Base-by-base conservation (phyloP, 1,139 yeast genomes). In the Eremothecium sinecaudum region DNA sequence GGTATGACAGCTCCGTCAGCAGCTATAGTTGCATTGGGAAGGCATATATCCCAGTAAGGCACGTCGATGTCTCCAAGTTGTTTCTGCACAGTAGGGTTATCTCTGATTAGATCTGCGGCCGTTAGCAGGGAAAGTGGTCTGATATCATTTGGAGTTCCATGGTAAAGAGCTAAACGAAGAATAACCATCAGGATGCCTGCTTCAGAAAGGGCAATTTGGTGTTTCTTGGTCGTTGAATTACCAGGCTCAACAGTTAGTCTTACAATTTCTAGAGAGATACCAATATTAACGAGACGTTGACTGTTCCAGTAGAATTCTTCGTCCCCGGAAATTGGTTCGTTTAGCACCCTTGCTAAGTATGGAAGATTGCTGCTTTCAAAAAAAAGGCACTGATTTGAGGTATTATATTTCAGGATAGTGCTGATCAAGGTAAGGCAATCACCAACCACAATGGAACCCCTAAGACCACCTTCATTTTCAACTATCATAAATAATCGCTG, bases 361-460 rank as follows among this genome's bases (percentile, higher is more conserved):
- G 79, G 75, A 4, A 83, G 64, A 44, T 93, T 77, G 31, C 79
- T 82, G 1, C 95, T 80, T 53, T 90, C 97, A 30, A 90, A 59
- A 50, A 92, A 92, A 43, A 78, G 70, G 41, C 79, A 81, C 57
- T 92, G 99, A 56, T 92, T 92, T 6, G 94, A 79, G 2, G 92
- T 81, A 56, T 90, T 92, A 57, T 79, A 86, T 43, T 73, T 73
- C 34, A 92, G 62, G 33, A 92, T 66, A 46, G 80, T 80, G 17
- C 79, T 69, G 11, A 87, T 64, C 32, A 92, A 63, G 0, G 86
- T 72, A 39, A 92, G 63, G 55, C 95, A 83, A 59, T 92, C 97
- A 51, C 82, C 92, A 5, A 87, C 94, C 19, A 84, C 74, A 18
- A 86, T 69, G n/a, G 94, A 86, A 5, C 94, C 96, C 38, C 87